Conservation (phyloP, 345 rosid genomes). For the Aquilaria malaccensis region DNA sequence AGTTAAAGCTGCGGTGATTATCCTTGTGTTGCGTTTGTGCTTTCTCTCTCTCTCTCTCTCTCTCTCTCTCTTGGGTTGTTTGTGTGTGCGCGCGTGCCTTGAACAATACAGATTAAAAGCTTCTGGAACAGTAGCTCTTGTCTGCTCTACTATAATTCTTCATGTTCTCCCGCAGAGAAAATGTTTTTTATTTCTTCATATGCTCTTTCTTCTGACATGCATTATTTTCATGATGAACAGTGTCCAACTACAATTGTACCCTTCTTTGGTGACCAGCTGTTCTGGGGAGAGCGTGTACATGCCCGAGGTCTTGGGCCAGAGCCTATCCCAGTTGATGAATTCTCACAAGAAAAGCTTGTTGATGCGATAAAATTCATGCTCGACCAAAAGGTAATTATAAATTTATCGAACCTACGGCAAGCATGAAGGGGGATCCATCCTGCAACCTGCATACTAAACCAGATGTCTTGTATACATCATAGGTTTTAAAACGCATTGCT, state of each 20-base stretch:
- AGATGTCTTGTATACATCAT: no score
- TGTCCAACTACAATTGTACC: constrained; percentile 91
- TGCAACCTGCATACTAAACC: no score
- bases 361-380: constrained; percentile 59
- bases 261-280: constrained; percentile 89
- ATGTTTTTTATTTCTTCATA: not conserved
- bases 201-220: constrained; percentile 7
- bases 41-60: not conserved
- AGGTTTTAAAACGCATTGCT: no score
- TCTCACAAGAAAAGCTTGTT: constrained; percentile 60
- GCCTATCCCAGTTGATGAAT: constrained; percentile 81
- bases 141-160: not conserved
- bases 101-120: not conserved
- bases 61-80: no score
- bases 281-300: constrained; percentile 86
- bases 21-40: not conserved
- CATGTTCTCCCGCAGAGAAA: constrained; percentile 1
- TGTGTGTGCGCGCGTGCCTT: not conserved
- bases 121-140: not conserved
- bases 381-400: constrained; percentile 33
- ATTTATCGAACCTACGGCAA: not conserved
- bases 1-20: constrained; percentile 74
- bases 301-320: constrained; percentile 79
- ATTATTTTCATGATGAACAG: constrained; percentile 18
- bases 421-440: no score